A percentile compares a stretch with the other conserved stretches of the same genome.
Conservation (phyloP, 768 basidiomycete genomes). For the Daedaleopsis nitida region DNA sequence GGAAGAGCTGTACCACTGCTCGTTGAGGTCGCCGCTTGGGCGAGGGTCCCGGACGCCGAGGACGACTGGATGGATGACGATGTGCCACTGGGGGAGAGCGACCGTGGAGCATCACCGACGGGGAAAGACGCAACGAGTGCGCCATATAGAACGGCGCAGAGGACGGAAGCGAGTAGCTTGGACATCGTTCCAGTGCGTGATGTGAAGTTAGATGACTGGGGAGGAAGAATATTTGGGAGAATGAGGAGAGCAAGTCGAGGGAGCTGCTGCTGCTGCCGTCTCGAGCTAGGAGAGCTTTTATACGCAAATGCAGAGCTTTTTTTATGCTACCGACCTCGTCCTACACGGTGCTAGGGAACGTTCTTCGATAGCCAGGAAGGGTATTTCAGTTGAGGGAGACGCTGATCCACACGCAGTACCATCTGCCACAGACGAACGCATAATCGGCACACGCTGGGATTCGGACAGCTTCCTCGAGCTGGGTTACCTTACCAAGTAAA, state of each 20-base stretch:
- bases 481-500: too few species aligned
- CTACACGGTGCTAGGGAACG: too few species aligned
- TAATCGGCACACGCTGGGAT: too few species aligned
- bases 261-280: background rate
- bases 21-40: conserved; percentile 9
- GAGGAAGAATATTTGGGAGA: background rate
- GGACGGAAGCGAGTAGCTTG: conserved; percentile 10
- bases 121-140: conserved; percentile 8
- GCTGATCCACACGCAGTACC: too few species aligned
- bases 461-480: too few species aligned
- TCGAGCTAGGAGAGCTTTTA: background rate
- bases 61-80: background rate
- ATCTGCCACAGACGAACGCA: too few species aligned
- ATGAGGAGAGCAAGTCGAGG: background rate
- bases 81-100: background rate
- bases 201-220: background rate
- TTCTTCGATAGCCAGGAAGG: too few species aligned
- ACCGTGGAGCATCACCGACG: conserved; percentile 1
- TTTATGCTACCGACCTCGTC: background rate
- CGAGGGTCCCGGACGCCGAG: background rate
- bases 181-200: conserved; percentile 5
- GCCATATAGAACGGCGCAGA: conserved; percentile 16
- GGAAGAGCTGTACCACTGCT: conserved; percentile 6
- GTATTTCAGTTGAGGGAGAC: too few species aligned
- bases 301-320: background rate